Conservation (phyloP, 257 asterid genomes). For the Eucommia ulmoides region DNA sequence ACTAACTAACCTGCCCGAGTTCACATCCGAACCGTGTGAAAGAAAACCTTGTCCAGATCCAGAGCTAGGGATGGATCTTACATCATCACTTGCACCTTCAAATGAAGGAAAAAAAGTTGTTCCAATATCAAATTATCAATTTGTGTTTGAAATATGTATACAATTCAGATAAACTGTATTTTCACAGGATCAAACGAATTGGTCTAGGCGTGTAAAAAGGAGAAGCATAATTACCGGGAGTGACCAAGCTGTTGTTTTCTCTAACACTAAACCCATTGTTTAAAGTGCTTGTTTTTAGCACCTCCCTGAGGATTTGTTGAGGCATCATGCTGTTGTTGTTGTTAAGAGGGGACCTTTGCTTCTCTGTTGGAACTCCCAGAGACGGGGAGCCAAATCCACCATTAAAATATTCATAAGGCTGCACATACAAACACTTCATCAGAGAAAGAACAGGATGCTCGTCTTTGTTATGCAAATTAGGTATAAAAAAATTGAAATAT, state of each 20-base stretch:
- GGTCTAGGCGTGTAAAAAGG: no score
- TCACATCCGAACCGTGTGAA: conserved; percentile 45
- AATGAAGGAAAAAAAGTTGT: conserved; percentile 8
- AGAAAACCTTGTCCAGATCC: conserved; percentile 53
- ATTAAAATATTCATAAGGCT: conserved; percentile 52
- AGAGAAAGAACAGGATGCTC: conserved; percentile 9
- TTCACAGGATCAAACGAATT: no score
- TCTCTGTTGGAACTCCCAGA: conserved; percentile 40
- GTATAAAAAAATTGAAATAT: no score
- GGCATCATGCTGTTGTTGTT: conserved; percentile 17
- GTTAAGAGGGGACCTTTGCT: conserved; percentile 35
- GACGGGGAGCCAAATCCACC: conserved; percentile 31
- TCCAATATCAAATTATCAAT: no score
- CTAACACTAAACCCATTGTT: conserved; percentile 18
- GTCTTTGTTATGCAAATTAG: no score
- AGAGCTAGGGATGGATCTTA: conserved; percentile 73
- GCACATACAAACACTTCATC: conserved; percentile 21
- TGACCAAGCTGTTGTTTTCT: no score
- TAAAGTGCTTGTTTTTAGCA: conserved; percentile 27
- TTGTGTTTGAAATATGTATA: no score
- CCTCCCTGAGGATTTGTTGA: conserved; percentile 35
- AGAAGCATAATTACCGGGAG: conserved; percentile 72
- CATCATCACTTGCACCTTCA: conserved; percentile 37
- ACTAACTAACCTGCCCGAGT: conserved; percentile 52
- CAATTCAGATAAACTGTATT: no score